phyloP scores from a whole-genome alignment of 352 stramenopile species.

The Pythium periplocum region DNA sequence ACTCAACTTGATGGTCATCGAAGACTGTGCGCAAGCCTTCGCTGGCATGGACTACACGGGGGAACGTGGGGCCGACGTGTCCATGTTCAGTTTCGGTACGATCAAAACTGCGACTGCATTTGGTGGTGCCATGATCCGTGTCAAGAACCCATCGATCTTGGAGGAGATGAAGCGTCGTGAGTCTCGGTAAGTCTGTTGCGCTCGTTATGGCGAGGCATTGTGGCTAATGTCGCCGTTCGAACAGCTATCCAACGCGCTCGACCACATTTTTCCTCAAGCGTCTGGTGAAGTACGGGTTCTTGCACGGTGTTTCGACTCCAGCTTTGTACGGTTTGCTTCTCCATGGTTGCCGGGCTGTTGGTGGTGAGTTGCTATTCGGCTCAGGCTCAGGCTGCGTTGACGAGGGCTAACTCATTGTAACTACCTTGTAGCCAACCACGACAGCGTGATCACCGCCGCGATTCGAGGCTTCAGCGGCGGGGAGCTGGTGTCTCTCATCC shows the following conservation, averaged over 20 bases:
- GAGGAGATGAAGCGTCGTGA: constrained; percentile 68
- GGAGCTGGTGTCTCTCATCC: constrained; percentile 72
- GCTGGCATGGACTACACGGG: constrained; percentile 59
- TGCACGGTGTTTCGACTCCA: constrained; percentile 66
- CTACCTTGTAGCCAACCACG: constrained; percentile 45
- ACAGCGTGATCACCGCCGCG: constrained; percentile 77
- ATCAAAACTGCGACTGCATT: constrained; percentile 86
- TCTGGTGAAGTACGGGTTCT: constrained; percentile 68
- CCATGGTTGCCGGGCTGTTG: constrained; percentile 47
- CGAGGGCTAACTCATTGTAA: constrained; percentile 1
- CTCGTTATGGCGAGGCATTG: background rate
- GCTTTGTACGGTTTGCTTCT: constrained; percentile 74
- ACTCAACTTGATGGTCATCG: constrained; percentile 56
- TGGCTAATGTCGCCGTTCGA: background rate
- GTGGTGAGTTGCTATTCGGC: constrained; percentile 23
- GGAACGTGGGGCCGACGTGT: constrained; percentile 55
- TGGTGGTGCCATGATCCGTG: constrained; percentile 56
- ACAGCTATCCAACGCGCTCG: constrained; percentile 51
- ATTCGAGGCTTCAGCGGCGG: constrained; percentile 77
- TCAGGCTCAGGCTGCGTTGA: no score
- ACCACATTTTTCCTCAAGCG: constrained; percentile 73
- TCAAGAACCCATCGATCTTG: constrained; percentile 47
- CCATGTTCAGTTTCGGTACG: constrained; percentile 86
- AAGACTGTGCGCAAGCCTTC: constrained; percentile 81
- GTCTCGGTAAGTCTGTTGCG: constrained; percentile 26